A percentile compares a stretch with the other conserved stretches of the same genome.
Conservation (phyloP, 2,329 filamentous ascomycete species). For the Nothophoma quercina region DNA sequence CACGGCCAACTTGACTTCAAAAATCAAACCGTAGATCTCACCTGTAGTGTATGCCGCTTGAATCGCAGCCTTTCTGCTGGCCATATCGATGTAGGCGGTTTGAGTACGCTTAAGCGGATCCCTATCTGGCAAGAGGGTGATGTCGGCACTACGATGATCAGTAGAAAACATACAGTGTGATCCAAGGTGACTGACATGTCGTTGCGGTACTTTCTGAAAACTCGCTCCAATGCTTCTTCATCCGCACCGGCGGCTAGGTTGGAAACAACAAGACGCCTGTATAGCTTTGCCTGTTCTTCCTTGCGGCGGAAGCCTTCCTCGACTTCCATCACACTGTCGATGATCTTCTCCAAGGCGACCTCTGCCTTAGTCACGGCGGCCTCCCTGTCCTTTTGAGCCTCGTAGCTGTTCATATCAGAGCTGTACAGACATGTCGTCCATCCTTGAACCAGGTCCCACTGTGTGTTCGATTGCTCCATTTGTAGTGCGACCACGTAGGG, state of each 20-base stretch:
- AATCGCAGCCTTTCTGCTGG: constrained; percentile 1
- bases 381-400: constrained; percentile 16
- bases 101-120: constrained; percentile 31
- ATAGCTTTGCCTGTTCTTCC: constrained; percentile 19
- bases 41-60: background rate
- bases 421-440: constrained; percentile 28
- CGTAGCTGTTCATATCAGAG: constrained; percentile 9
- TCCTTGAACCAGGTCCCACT: constrained; percentile 19
- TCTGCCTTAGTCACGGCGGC: constrained; percentile 18
- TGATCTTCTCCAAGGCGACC: constrained; percentile 13
- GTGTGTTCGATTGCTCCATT: constrained; percentile 18
- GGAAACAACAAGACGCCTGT: constrained; percentile 29
- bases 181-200: constrained; percentile 31
- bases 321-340: constrained; percentile 19
- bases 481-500: constrained; percentile 19
- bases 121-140: constrained; percentile 27
- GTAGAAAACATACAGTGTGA: background rate
- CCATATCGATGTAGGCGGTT: constrained; percentile 22
- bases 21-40: constrained; percentile 1
- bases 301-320: constrained; percentile 13
- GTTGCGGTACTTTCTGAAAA: constrained; percentile 24
- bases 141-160: constrained; percentile 19
- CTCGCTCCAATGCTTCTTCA: constrained; percentile 20
- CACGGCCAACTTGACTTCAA: background rate
- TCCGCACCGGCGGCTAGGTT: constrained; percentile 38